Evolutionary conservation across 192 early-diverging fungal genomes (phyloP), one percentile per base, ranked within the genome.

Genomic region (Coemansia sp.): DNA sequence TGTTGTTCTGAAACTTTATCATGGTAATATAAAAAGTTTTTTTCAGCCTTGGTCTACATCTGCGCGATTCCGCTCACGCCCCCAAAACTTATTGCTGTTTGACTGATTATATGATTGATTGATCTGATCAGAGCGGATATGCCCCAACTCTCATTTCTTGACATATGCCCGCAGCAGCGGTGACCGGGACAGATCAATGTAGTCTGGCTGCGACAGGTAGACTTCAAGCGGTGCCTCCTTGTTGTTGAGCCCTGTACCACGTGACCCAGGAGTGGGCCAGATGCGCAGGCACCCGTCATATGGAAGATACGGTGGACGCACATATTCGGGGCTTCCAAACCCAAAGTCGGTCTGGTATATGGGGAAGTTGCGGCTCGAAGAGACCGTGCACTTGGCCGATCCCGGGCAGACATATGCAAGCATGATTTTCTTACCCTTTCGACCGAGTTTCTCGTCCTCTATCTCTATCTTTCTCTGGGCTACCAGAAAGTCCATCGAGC

Each of bases 271-370:
- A 0, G 69, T 70, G 0, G 75, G 75, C 75, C 75, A 78, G 37
- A 78, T 55, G 25, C 75, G 69, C 69, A 71, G n/a, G 43, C 75
- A 78, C 3, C 75, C 75, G 24, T 78, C 75, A 14, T 62, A 78
- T 0, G 75, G 75, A 22, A 78, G 47, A 37, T 62, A 78, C 12
- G 75, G 75, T 42, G 75, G 69, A 2, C 75, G 69, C 24, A 78
- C 69, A 43, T 71, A 71, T 21, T 48, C 65, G 14, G 75, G 75
- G 23, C 49, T 18, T 9, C 75, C 75, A 65, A 68, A 71, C 2
- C 75, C 75, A 59, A 66, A 78, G 59, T 78, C 69, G 4, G 57
- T 54, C 50, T 68, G 47, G 25, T 78, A 78, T 23, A 78, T 78
- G 2, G 69, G 75, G 39, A 78, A 78, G 9, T 54, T 71, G 46